Evolutionary conservation across 2,329 filamentous ascomycete genomes (phyloP).

Genomic region (Monilinia fructicola): DNA sequence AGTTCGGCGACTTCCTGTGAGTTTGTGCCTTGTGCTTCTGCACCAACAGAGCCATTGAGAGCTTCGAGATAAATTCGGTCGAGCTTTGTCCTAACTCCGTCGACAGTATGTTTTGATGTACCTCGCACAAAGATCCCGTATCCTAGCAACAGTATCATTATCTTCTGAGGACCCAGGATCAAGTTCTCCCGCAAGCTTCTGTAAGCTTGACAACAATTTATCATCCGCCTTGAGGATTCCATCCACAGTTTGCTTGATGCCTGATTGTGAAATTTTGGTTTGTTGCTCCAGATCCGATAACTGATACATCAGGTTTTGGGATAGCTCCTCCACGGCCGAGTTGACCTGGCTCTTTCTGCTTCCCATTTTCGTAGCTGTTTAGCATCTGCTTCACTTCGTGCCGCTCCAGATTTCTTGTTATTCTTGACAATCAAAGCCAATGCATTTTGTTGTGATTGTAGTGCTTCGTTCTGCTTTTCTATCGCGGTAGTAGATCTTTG

Average conservation of each 20-base stretch:
- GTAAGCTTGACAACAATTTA: slow-evolving; percentile 61
- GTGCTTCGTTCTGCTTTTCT: slow-evolving; percentile 59
- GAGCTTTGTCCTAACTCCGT: slow-evolving; percentile 53
- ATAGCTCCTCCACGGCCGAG: slow-evolving; percentile 50
- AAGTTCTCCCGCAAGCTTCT: slow-evolving; percentile 64
- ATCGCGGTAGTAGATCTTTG: slow-evolving; percentile 63
- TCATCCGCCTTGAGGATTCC: slow-evolving; percentile 61
- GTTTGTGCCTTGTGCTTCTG: slow-evolving; percentile 25
- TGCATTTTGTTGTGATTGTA: slow-evolving; percentile 62
- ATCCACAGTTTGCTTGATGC: slow-evolving; percentile 51
- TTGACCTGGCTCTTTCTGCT: slow-evolving; percentile 46
- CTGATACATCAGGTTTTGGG: slow-evolving; percentile 49
- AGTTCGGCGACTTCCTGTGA: slow-evolving; percentile 49
- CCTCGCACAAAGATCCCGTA: slow-evolving; percentile 59
- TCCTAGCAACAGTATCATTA: slow-evolving; percentile 52
- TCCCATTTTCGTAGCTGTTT: slow-evolving; percentile 46
- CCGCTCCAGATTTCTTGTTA: slow-evolving; percentile 41
- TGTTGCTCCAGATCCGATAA: slow-evolving; percentile 54
- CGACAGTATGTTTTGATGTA: slow-evolving; percentile 59
- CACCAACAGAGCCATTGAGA: slow-evolving; percentile 38
- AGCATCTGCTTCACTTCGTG: slow-evolving; percentile 43
- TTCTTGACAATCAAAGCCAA: slow-evolving; percentile 53
- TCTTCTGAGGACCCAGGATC: slow-evolving; percentile 53
- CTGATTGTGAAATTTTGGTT: slow-evolving; percentile 46
- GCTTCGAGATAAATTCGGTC: slow-evolving; percentile 57